Base-by-base conservation (phyloP, 2,329 filamentous ascomycete genomes). In the Mollisia scopiformis region DNA sequence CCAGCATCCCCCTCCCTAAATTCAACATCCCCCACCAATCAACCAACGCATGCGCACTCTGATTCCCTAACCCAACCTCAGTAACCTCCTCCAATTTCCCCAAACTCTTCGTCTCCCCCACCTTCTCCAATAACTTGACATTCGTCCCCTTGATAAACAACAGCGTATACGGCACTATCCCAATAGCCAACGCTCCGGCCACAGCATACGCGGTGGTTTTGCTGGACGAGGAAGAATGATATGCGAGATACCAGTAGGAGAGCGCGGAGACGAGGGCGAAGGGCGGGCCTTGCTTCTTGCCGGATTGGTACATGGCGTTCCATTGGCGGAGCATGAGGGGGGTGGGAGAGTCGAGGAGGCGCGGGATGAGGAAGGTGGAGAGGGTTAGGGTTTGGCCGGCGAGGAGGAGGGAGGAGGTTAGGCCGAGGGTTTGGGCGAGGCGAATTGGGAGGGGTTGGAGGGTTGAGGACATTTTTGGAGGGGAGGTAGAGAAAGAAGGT, bases 21-120 rank as follows among this genome's bases (percentile, higher is more conserved):
- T 86, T 86, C 66, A 85, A 68, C 53, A 77, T 73, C 2, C 77
- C 83, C 84, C 84, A 88, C 60, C 74, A 75, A 67, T 87, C 83
- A 37, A 87, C 76, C 66, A 87, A 70, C 60, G 74, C 76, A 71
- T 84, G 82, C 7, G 77, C 76, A 0, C 75, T 80, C 73, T 82
- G 77, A 56, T 77, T 72, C 37, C 37, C 70, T 30, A 75, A 66
- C 3, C 73, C 76, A 5, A 70, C 68, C 58, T 81, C 80, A 1
- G 69, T 71, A 19, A 76, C 71, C 57, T 66, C 67, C 57, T 78
- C 77, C 27, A 72, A 73, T 47, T 77, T 65, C 11, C 71, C 74
- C 14, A 75, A 66, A 3, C 66, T 69, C 23, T 74, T 72, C 16
- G 79, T 74, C 51, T 76, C 72, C 6, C 78, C 72, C 11, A 73